Evolutionary conservation across 2,329 filamentous ascomycete genomes (phyloP).

Genomic region (Gnomoniopsis sp.): DNA sequence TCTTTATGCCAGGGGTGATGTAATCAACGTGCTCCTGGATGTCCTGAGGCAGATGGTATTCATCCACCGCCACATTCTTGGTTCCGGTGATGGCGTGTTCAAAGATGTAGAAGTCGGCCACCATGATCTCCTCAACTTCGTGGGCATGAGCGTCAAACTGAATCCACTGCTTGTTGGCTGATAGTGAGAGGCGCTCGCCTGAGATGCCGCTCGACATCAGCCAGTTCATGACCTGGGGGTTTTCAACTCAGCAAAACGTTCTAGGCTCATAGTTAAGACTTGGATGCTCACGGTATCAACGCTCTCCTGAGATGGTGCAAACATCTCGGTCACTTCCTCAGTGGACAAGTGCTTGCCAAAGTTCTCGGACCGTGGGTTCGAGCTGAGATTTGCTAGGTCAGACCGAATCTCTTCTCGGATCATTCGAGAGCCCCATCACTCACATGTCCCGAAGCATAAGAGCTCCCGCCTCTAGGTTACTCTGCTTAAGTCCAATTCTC

Average conservation of each 20-base stretch:
- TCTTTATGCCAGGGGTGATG: slow-evolving; percentile 48
- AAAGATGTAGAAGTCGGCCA: slow-evolving; percentile 38
- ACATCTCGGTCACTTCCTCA: slow-evolving; percentile 34
- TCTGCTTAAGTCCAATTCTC: slow-evolving; percentile 31
- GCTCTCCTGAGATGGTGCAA: slow-evolving; percentile 31
- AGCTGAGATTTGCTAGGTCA: slow-evolving; percentile 22
- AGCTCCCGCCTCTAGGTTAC: slow-evolving; percentile 28
- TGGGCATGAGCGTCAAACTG: slow-evolving; percentile 37
- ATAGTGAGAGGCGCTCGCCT: slow-evolving; percentile 20
- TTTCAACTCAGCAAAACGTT: slow-evolving; percentile 26
- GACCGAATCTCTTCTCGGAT: not conserved
- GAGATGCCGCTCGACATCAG: slow-evolving; percentile 24
- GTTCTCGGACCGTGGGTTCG: slow-evolving; percentile 31
- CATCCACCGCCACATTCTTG: slow-evolving; percentile 34
- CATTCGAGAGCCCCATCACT: not conserved
- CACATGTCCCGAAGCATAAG: slow-evolving; percentile 31
- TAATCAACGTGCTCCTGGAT: slow-evolving; percentile 48
- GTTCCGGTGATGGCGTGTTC: slow-evolving; percentile 34
- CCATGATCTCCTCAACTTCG: slow-evolving; percentile 36
- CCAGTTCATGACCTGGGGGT: slow-evolving; percentile 28
- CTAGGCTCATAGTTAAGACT: not conserved
- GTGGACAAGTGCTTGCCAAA: slow-evolving; percentile 38
- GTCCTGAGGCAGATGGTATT: slow-evolving; percentile 45
- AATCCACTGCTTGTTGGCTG: slow-evolving; percentile 34
- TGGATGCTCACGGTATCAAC: slow-evolving; percentile 32